Base-by-base conservation (phyloP, 2,329 filamentous ascomycete species). In the Graphilbum fragrans region DNA sequence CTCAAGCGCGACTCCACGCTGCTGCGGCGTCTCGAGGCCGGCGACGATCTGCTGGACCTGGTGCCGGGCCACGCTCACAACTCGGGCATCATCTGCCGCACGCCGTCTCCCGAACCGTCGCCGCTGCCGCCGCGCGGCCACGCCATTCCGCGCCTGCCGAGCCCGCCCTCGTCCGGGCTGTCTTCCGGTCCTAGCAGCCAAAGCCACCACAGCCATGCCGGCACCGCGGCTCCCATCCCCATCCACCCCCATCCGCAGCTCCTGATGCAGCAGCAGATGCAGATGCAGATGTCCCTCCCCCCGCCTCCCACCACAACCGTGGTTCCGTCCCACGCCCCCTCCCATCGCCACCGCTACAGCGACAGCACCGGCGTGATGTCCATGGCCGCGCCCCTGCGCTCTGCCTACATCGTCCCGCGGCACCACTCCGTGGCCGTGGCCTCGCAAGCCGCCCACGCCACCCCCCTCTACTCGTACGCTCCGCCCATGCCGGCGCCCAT, bases 1-100 rank as follows among this genome's bases (percentile, higher is more conserved):
- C 47, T 57, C 8, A 45, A 52, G 39, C 55, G 54, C 32, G 50
- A 53, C 27, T 50, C 36, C 34, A 49, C 51, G 46, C 37, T 48
- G 42, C 35, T 45, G 25, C 42, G 21, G 27, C 43, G 46, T 33
- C 17, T 47, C 33, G 45, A 50, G 33, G 21, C 45, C 21, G 49
- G 46, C 32, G 49, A 46, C 18, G 39, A 39, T 18, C 32, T 38
- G 31, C 37, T 42, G 14, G 49, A 50, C 22, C 37, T 47, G 12
- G 39, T 48, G 10, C 42, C 45, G 8, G 42, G 41, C 36, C 44
- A 46, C 21, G 39, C 40, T 23, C 40, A 45, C 17, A 29, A 39
- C 1, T 38, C 45, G 1, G 50, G 52, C 11, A 54, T 54, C 37
- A 47, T 44, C 29, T 53, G 51, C 48, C 47, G 46, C 20, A 54